Conservation (phyloP, 2,329 filamentous ascomycete genomes). For the Microdochium paspali region DNA sequence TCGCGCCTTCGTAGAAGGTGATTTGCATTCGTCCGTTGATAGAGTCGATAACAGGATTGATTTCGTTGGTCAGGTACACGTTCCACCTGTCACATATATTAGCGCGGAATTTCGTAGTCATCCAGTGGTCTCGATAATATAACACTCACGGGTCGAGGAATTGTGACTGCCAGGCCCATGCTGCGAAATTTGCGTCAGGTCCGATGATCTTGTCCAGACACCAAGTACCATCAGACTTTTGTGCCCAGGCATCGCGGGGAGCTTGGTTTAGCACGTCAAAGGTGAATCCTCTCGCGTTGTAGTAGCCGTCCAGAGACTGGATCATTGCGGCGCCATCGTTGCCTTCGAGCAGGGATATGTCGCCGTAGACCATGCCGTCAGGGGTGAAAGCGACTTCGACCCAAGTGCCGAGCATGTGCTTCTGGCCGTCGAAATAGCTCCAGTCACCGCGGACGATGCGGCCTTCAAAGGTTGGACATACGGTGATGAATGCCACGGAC, state of each 20-base stretch:
- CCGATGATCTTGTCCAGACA: conserved; percentile 13
- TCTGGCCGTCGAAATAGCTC: conserved; percentile 7
- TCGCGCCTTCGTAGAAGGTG: conserved; percentile 9
- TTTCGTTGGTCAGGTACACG: conserved; percentile 9
- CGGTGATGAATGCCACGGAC: conserved; percentile 5
- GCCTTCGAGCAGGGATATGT: conserved; percentile 12
- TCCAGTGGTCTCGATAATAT: background rate
- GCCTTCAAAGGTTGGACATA: conserved; percentile 10
- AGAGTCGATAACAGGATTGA: conserved; percentile 12
- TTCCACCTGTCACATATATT: background rate
- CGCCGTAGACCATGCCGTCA: conserved; percentile 10
- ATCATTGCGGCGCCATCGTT: conserved; percentile 11
- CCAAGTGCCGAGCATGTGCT: conserved; percentile 11
- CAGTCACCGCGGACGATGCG: conserved; percentile 9
- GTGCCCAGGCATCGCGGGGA: conserved; percentile 7
- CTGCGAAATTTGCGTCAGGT: conserved; percentile 6
- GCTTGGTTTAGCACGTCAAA: conserved; percentile 8
- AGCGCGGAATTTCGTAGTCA: background rate
- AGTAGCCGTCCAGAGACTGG: background rate
- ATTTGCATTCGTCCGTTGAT: conserved; percentile 11
- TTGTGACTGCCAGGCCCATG: conserved; percentile 8
- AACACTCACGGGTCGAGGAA: conserved; percentile 6
- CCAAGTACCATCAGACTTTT: conserved; percentile 11
- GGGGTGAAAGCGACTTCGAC: conserved; percentile 9
- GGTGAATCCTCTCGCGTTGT: conserved; percentile 8